Evolutionary conservation across 441 rosid species (phyloP), one percentile per base, ranked within the genome.

Genomic region (Bocquillonia castaneifolia): DNA sequence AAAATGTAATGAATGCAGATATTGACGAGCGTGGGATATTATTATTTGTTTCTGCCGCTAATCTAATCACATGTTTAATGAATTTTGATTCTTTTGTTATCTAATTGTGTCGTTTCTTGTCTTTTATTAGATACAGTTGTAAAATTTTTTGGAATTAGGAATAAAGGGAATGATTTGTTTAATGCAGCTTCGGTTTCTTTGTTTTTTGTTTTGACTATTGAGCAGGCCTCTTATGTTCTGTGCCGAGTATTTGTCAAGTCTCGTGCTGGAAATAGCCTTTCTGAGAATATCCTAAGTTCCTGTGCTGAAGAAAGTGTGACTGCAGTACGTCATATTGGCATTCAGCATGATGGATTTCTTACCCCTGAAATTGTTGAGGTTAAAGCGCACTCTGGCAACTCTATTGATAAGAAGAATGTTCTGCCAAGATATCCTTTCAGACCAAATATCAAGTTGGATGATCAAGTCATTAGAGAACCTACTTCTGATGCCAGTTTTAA

Each of bases 141-240:
- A 3, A 47, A 6, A 0, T 12, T 40, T 1, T 10, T 40, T 7
- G 10, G 2, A 7, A 26, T 4, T 15, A 37, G 34, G 53, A 9
- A 10, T 69, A 25, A 34, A 40, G 36, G 26, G 14, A 52, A 10
- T 37, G 40, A 13, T 10, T 42, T 3, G 47, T 5, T 39, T 39
- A n/a, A n/a, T n/a, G 17, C 14, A 3, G 12, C 10, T 62, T 29
- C 23, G 5, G 31, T 60, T 32, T 3, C 52, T 6, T 10, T 54
- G 50, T 2, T 34, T 17, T 55, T 1, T 64, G 50, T 63, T 32
- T 54, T 31, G 36, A 40, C 29, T 28, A 29, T 13, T 58, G 22
- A 75, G 79, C 79, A 86, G 93, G 81, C 82, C 56, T 63, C 82
- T 63, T 88, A 81, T 77, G 86, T 80, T 2, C 73, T 80, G 10